Evolutionary conservation across 768 basidiomycete genomes (phyloP).

Genomic region (Mycena leptocephala): DNA sequence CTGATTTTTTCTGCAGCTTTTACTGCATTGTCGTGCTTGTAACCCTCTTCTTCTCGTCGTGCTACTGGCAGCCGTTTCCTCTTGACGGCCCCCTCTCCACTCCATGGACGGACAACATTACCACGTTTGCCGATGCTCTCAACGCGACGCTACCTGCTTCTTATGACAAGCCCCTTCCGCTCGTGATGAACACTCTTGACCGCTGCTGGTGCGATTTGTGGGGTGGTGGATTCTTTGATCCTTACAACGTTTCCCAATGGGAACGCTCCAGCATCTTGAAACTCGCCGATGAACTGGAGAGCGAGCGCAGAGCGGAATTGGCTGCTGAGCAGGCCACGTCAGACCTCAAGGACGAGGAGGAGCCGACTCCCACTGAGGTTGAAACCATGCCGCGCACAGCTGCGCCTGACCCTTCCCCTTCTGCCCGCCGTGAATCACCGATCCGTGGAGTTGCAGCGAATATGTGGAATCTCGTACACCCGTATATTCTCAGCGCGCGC

Average conservation of each 20-base stretch:
- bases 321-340: slow-evolving; percentile 3
- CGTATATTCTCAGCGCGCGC: slow-evolving; percentile 19
- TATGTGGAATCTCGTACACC: slow-evolving; percentile 24
- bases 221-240: slow-evolving; percentile 76
- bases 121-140: slow-evolving; percentile 81
- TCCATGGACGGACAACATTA: slow-evolving; percentile 81
- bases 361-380: slow-evolving; percentile 13
- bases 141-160: slow-evolving; percentile 61
- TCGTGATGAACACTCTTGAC: slow-evolving; percentile 78
- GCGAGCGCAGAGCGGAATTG: slow-evolving; percentile 44
- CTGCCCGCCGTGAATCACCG: not conserved
- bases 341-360: slow-evolving; percentile 23
- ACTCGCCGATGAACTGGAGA: slow-evolving; percentile 58
- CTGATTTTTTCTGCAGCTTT: slow-evolving; percentile 64
- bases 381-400: slow-evolving; percentile 30
- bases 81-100: slow-evolving; percentile 72
- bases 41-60: slow-evolving; percentile 89
- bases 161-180: slow-evolving; percentile 63
- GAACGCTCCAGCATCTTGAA: slow-evolving; percentile 76
- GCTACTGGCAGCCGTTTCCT: slow-evolving; percentile 91
- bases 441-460: slow-evolving; percentile 16
- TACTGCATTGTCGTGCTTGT: slow-evolving; percentile 89
- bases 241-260: slow-evolving; percentile 85
- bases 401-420: slow-evolving; percentile 18
- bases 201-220: slow-evolving; percentile 92